These are phyloP conservation scores for Aspergillus conjunctus DNA, from an alignment of 495 filamentous ascomycete species.

Conservation along the genomic window DNA sequence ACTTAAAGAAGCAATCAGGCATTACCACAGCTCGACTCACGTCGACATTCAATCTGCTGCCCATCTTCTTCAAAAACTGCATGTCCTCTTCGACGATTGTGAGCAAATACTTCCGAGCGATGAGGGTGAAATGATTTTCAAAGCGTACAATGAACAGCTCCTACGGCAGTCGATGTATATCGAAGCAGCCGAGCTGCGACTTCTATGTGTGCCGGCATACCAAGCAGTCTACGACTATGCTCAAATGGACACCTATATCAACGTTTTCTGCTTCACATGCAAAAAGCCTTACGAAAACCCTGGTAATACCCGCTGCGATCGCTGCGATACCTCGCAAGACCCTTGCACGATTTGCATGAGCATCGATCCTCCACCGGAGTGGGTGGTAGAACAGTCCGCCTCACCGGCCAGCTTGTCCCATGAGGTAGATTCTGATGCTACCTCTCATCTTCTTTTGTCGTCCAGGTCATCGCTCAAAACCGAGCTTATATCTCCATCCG, in stretches of 20 bases:
- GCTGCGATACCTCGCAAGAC: constrained; percentile 46
- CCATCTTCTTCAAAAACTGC: constrained; percentile 49
- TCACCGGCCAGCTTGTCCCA: constrained; percentile 22
- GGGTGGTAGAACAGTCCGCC: constrained; percentile 37
- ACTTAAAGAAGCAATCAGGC: constrained; percentile 45
- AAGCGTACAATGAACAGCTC: constrained; percentile 66
- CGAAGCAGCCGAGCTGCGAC: constrained; percentile 69
- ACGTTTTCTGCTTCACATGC: constrained; percentile 51
- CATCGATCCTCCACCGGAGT: constrained; percentile 52
- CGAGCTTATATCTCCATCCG: constrained; percentile 33
- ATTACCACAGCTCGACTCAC: constrained; percentile 46
- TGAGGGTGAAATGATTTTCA: constrained; percentile 55
- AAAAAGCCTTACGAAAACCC: constrained; percentile 51
- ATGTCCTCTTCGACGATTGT: constrained; percentile 42
- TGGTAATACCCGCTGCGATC: constrained; percentile 47
- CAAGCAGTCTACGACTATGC: constrained; percentile 61
- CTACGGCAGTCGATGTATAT: constrained; percentile 63
- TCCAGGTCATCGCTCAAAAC: constrained; percentile 36
- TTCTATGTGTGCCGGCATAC: constrained; percentile 63
- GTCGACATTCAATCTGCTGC: constrained; percentile 52
- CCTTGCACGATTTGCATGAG: constrained; percentile 52
- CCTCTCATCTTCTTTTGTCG: constrained; percentile 32
- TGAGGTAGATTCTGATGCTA: constrained; percentile 25
- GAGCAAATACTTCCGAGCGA: constrained; percentile 47
- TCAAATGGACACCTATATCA: constrained; percentile 50